Percentiles rank a stretch among this genome's conserved stretches.
Conservation (phyloP, 2,329 filamentous ascomycete genomes). For the Ceratocystis alfenasii region DNA sequence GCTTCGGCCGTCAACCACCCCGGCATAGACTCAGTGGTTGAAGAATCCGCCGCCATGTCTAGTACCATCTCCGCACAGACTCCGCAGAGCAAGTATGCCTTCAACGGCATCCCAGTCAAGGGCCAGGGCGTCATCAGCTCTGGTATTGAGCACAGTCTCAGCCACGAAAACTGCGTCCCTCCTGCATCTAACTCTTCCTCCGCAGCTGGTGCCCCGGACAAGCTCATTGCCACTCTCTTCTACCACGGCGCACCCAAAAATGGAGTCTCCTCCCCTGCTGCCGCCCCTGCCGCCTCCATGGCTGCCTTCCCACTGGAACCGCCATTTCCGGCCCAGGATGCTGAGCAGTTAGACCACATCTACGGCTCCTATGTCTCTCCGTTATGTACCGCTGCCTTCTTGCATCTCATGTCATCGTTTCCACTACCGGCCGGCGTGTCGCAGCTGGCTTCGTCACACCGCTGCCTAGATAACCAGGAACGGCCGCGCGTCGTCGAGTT, state of each 20-base stretch:
- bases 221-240: conserved; percentile 51
- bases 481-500: conserved; percentile 56
- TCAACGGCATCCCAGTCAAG: conserved; percentile 50
- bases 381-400: conserved; percentile 52
- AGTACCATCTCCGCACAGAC: conserved; percentile 29
- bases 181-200: conserved; percentile 31
- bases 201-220: conserved; percentile 31
- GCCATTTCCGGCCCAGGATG: conserved; percentile 36
- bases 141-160: conserved; percentile 49
- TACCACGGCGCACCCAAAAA: conserved; percentile 39
- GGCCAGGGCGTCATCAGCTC: conserved; percentile 50
- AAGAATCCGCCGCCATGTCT: conserved; percentile 36
- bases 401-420: conserved; percentile 53
- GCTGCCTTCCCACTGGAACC: conserved; percentile 50
- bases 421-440: conserved; percentile 41
- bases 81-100: conserved; percentile 30
- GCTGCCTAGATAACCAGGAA: conserved; percentile 49
- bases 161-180: conserved; percentile 51
- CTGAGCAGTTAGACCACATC: conserved; percentile 49
- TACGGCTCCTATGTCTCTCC: conserved; percentile 56
- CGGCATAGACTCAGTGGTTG: conserved; percentile 54
- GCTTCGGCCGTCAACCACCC: conserved; percentile 43
- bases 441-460: conserved; percentile 48
- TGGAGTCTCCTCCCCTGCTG: conserved; percentile 43
- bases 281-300: conserved; percentile 48